Conservation (phyloP, 2,329 filamentous ascomycete genomes). For the Alternaria viburni region DNA sequence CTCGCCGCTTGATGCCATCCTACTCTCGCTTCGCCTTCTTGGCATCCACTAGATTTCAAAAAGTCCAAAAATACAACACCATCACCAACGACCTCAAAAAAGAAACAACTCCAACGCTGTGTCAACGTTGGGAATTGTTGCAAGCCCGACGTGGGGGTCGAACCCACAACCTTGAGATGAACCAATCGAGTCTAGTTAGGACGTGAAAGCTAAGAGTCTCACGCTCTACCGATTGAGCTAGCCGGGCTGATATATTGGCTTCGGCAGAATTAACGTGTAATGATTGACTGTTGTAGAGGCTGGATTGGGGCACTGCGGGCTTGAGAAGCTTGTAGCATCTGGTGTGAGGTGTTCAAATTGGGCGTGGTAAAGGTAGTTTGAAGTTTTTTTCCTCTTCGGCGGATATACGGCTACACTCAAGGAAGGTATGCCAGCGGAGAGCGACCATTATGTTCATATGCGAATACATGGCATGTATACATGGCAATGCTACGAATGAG, state of each 20-base stretch:
- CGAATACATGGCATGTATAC: not conserved
- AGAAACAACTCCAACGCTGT: no score
- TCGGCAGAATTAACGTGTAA: not conserved
- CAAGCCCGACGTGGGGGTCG: not conserved
- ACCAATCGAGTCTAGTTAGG: slow-evolving; percentile 2
- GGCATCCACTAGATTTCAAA: not conserved
- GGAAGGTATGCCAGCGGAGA: not conserved
- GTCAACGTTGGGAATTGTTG: no score
- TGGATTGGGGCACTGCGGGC: not conserved
- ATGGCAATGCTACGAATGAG: not conserved
- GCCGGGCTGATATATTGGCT: not conserved
- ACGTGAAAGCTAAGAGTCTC: slow-evolving; percentile 44
- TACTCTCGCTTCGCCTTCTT: not conserved
- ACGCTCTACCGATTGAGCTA: slow-evolving; percentile 50
- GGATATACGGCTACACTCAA: not conserved
- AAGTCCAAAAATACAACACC: not conserved
- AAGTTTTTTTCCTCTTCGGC: not conserved
- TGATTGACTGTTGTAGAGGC: not conserved
- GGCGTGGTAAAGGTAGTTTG: not conserved
- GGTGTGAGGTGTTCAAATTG: not conserved
- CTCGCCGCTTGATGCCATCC: not conserved
- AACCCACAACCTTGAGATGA: slow-evolving; percentile 2
- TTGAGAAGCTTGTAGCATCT: not conserved
- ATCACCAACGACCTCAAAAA: no score
- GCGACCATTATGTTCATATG: not conserved